phyloP scores from a whole-genome alignment of 1,139 yeast species.

The Pichia sp. region DNA sequence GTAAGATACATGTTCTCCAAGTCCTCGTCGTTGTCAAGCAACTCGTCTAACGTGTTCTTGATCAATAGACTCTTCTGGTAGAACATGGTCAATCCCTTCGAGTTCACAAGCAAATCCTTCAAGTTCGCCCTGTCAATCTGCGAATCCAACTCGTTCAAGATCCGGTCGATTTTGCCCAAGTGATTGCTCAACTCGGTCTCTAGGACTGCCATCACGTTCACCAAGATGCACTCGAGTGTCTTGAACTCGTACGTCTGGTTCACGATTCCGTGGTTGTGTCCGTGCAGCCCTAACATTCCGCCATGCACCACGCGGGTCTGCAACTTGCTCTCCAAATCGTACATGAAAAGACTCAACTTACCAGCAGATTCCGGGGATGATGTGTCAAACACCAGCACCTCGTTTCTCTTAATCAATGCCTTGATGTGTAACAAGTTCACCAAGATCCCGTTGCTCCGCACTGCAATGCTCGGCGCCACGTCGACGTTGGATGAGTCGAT shows the following conservation, averaged over 20 bases:
- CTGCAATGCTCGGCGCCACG: constrained; percentile 68
- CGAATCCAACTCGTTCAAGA: constrained; percentile 61
- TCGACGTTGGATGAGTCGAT: constrained; percentile 66
- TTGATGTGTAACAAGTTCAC: constrained; percentile 65
- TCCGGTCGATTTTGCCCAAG: constrained; percentile 42
- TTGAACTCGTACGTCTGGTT: constrained; percentile 47
- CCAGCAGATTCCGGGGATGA: constrained; percentile 51
- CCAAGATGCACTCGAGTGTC: constrained; percentile 52
- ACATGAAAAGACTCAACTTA: constrained; percentile 79
- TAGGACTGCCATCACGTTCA: constrained; percentile 51
- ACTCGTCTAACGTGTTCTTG: constrained; percentile 66
- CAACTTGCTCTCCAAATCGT: constrained; percentile 84
- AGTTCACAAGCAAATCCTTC: constrained; percentile 61
- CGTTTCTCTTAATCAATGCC: constrained; percentile 61
- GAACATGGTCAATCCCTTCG: constrained; percentile 61
- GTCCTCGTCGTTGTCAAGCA: constrained; percentile 84
- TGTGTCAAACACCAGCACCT: constrained; percentile 62
- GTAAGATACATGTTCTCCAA: constrained; percentile 79
- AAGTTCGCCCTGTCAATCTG: constrained; percentile 65
- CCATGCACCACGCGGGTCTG: constrained; percentile 36
- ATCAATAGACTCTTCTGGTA: constrained; percentile 64
- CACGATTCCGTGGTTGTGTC: constrained; percentile 9
- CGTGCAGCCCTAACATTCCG: constrained; percentile 14
- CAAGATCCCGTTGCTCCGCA: constrained; percentile 55
- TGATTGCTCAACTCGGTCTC: constrained; percentile 51